Base-by-base conservation (phyloP, 306 rosid species). In the Dalbergia cultrata region DNA sequence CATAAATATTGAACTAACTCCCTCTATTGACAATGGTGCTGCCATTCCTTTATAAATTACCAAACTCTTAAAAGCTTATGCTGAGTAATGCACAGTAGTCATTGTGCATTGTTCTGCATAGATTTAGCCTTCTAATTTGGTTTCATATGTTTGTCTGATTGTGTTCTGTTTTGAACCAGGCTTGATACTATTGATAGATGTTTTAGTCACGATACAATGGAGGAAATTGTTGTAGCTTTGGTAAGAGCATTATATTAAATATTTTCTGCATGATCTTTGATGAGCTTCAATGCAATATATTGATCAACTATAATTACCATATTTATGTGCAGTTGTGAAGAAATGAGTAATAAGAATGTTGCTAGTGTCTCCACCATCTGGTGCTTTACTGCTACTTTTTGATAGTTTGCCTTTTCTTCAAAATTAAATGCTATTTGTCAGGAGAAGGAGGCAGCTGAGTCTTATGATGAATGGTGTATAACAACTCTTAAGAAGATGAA, bases 191-290 rank as follows among this genome's bases (percentile, higher is more conserved):
- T 91, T 56, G 96, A 90, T 81, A 87, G 74, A 80, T 95, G 97
- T 78, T 95, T 95, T 84, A 31, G 94, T 88, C 93, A 86, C 13
- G 99, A 95, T 82, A 87, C 99, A 1, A 85, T 95, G 59, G 99
- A 93, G 87, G 97, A 93, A 92, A 93, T 92, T 78, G 62, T 90
- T 61, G 98, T 87, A 77, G 93, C 94, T 57, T 85, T 95, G 98
- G 99, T 95, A 88, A 91, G 94, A 91, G 93, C 57, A 85, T 83
- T 74, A 39, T 70, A 68, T 70, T 73, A 61, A 81, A 70, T 81
- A 50, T 65, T 79, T 67, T 74, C 8, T 79, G 34, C 68, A 65
- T 33, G 73, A 70, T 79, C 35, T 78, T 49, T 73, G 65, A 16
- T 43, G 50, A 60, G 37, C 39, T 43, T 26, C n/a, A n/a, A 67